Evolutionary conservation across 106 monocot genomes (phyloP).

Genomic region (Ottelia alismoides): DNA sequence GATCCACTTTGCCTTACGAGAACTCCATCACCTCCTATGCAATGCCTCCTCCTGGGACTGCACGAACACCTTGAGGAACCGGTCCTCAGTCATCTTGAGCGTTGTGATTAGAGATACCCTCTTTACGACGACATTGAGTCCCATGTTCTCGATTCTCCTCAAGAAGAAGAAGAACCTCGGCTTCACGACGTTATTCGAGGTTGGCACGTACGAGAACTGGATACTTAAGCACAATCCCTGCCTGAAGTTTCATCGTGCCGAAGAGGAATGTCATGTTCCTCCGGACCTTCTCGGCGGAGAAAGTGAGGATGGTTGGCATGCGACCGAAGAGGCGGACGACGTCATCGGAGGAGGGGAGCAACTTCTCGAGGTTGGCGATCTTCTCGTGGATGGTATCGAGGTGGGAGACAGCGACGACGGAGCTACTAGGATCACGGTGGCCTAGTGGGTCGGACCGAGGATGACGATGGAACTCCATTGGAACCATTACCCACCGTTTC

Average conservation of each 20-base stretch:
- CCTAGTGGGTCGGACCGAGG: too few species aligned
- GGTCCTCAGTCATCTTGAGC: slow-evolving; percentile 15
- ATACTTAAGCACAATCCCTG: neutral
- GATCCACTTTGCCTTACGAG: too few species aligned
- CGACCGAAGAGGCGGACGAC: slow-evolving; percentile 19
- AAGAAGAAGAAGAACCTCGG: slow-evolving; percentile 11
- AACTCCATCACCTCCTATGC: slow-evolving; percentile 9
- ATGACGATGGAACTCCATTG: too few species aligned
- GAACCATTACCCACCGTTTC: too few species aligned
- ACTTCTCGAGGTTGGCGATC: slow-evolving; percentile 19
- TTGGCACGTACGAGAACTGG: slow-evolving; percentile 10
- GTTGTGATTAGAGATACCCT: neutral
- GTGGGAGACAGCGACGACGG: slow-evolving; percentile 20
- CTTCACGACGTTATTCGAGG: slow-evolving; percentile 15
- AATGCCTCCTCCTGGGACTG: slow-evolving; percentile 6
- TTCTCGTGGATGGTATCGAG: slow-evolving; percentile 14
- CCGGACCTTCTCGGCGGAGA: slow-evolving; percentile 22
- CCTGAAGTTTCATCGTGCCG: slow-evolving; percentile 16
- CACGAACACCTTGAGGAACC: slow-evolving; percentile 16
- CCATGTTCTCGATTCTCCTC: slow-evolving; percentile 6
- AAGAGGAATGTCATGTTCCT: slow-evolving; percentile 24
- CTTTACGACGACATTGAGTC: neutral
- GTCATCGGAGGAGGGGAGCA: slow-evolving; percentile 10
- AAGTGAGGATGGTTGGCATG: slow-evolving; percentile 14
- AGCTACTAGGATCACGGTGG: too few species aligned